A percentile compares a stretch with the other conserved stretches of the same genome.
phyloP scores from a whole-genome alignment of 257 asterid genomes.

The Solanum sparsipilum region DNA sequence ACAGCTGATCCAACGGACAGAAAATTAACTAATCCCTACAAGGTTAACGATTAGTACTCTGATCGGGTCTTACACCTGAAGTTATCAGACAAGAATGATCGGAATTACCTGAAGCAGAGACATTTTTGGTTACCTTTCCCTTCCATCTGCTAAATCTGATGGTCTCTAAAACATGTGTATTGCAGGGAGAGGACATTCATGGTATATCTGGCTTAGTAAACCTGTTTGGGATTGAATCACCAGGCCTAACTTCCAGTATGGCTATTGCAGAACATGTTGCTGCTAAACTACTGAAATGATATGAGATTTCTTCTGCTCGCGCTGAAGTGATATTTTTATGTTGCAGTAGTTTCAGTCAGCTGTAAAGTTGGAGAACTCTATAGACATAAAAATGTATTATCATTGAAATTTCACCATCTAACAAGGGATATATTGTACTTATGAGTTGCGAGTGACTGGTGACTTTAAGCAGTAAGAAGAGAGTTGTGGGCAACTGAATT shows the following conservation, averaged over 20 bases:
- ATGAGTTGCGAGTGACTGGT: background rate
- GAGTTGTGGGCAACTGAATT: background rate
- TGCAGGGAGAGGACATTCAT: constrained; percentile 63
- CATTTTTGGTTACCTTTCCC: background rate
- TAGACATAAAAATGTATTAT: background rate
- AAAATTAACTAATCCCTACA: too few species aligned
- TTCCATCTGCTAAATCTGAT: background rate
- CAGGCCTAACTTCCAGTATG: constrained; percentile 70
- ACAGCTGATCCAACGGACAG: too few species aligned
- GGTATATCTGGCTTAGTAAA: constrained; percentile 53
- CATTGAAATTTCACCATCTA: background rate
- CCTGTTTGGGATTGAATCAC: constrained; percentile 84
- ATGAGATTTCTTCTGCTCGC: background rate
- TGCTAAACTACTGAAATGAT: constrained; percentile 14
- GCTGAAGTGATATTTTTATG: background rate
- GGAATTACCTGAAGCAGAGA: background rate
- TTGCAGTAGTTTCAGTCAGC: background rate
- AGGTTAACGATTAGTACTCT: background rate
- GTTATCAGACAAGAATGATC: background rate
- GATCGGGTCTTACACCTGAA: accelerated
- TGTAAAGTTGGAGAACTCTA: background rate
- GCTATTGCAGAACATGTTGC: constrained; percentile 77
- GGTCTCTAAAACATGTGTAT: background rate
- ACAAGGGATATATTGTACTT: background rate
- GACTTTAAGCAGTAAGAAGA: background rate